phyloP scores from a whole-genome alignment of 2,329 filamentous ascomycete genomes.

The Monilinia fructicola region DNA sequence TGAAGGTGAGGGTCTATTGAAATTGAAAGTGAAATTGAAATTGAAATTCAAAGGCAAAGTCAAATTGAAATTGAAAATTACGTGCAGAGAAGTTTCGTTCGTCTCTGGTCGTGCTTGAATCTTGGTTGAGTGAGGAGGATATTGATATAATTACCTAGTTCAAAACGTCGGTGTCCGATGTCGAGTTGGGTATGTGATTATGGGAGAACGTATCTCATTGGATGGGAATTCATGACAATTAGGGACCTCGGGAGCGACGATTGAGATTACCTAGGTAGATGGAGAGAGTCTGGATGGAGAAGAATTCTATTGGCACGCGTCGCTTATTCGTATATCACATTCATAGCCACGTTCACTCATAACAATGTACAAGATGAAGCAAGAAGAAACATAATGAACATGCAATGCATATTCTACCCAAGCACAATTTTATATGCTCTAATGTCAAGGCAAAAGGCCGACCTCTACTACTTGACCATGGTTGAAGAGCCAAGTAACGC shows the following conservation, averaged over 20 bases:
- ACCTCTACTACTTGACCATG: conserved; percentile 42
- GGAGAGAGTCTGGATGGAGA: background rate
- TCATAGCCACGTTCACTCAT: background rate
- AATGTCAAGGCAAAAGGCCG: conserved; percentile 37
- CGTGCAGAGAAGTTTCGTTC: too few species aligned
- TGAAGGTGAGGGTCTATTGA: too few species aligned
- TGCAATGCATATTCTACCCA: conserved; percentile 24
- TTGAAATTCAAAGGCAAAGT: too few species aligned
- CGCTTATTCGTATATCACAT: background rate
- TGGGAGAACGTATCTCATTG: too few species aligned
- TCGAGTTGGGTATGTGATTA: too few species aligned
- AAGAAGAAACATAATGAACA: conserved; percentile 21
- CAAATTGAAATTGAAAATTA: too few species aligned
- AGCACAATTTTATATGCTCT: conserved; percentile 31
- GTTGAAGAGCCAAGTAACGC: conserved; percentile 45
- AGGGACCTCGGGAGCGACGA: too few species aligned
- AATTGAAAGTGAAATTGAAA: too few species aligned
- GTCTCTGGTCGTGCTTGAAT: too few species aligned
- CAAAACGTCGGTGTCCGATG: too few species aligned
- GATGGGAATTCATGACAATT: background rate
- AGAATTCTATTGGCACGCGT: background rate
- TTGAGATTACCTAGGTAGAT: background rate
- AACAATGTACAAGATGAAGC: background rate
- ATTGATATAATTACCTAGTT: too few species aligned
- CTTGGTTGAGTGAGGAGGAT: too few species aligned